Conservation (phyloP, 2,329 filamentous ascomycete species). For the Paracoccidioides lutzii region DNA sequence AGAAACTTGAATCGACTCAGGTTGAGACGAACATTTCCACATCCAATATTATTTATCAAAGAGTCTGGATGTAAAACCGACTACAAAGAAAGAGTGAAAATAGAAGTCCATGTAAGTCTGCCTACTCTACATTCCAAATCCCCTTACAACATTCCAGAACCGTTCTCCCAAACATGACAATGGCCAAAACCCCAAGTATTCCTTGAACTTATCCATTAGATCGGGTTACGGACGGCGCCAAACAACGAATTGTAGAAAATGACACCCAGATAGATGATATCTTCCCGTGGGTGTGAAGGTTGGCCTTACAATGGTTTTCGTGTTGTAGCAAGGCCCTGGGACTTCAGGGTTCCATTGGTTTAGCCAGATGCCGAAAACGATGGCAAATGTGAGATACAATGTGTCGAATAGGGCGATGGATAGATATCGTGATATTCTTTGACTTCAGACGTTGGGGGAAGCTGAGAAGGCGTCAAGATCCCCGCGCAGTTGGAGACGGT, state of each 20-base stretch:
- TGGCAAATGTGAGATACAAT: background rate
- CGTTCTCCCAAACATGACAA: background rate
- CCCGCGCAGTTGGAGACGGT: background rate
- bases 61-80: too few relatives aligned
- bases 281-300: background rate
- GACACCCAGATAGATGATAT: background rate
- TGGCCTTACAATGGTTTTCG: background rate
- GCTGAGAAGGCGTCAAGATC: background rate
- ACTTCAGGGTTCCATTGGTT: background rate
- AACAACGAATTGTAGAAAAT: background rate
- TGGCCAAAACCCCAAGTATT: conserved; percentile 1
- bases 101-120: background rate
- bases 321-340: background rate
- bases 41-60: too few relatives aligned
- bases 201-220: too few relatives aligned
- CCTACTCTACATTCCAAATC: background rate
- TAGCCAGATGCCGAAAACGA: background rate
- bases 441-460: background rate
- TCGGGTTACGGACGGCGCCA: background rate
- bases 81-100: background rate
- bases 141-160: background rate
- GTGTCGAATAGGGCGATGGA: background rate
- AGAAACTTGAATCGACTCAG: too few relatives aligned
- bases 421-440: background rate
- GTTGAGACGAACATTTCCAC: too few relatives aligned